Conservation (phyloP, 306 rosid species). For the Cicer bijugum region DNA sequence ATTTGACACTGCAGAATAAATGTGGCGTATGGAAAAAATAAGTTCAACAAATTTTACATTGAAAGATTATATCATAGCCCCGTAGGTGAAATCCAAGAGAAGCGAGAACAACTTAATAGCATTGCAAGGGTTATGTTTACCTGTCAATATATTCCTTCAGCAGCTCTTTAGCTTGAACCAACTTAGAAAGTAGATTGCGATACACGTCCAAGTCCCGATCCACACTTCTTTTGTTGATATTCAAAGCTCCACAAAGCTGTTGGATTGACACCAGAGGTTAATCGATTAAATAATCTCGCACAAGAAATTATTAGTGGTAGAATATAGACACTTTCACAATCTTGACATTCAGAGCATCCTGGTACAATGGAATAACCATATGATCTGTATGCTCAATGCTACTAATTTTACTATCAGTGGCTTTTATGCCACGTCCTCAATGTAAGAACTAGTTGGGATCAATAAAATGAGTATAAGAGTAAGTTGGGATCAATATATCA, state of each 20-base stretch:
- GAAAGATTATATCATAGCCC: neutral
- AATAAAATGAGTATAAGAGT: neutral
- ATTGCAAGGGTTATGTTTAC: slow-evolving; percentile 46
- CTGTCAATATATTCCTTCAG: slow-evolving; percentile 91
- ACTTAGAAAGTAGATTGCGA: slow-evolving; percentile 90
- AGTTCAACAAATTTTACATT: neutral
- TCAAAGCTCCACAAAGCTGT: slow-evolving; percentile 86
- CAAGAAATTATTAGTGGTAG: neutral
- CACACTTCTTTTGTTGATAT: slow-evolving; percentile 79
- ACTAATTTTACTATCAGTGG: slow-evolving; percentile 9
- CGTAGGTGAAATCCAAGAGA: neutral
- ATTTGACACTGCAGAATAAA: neutral
- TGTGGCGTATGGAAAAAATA: neutral
- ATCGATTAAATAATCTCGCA: slow-evolving; percentile 31
- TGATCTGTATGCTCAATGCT: slow-evolving; percentile 33
- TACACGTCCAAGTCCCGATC: slow-evolving; percentile 97
- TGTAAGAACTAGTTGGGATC: too few relatives aligned
- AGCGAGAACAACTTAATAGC: neutral
- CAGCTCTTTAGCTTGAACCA: slow-evolving; percentile 97
- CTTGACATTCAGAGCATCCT: slow-evolving; percentile 29
- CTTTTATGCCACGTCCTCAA: slow-evolving; percentile 25
- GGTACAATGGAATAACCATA: slow-evolving; percentile 21
- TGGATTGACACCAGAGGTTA: slow-evolving; percentile 44
- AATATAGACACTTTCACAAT: slow-evolving; percentile 28
- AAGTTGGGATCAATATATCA: slow-evolving; percentile 30